Conservation (phyloP, 371 early-diverging fungal genomes). For the Neoconidiobolus thromboides region DNA sequence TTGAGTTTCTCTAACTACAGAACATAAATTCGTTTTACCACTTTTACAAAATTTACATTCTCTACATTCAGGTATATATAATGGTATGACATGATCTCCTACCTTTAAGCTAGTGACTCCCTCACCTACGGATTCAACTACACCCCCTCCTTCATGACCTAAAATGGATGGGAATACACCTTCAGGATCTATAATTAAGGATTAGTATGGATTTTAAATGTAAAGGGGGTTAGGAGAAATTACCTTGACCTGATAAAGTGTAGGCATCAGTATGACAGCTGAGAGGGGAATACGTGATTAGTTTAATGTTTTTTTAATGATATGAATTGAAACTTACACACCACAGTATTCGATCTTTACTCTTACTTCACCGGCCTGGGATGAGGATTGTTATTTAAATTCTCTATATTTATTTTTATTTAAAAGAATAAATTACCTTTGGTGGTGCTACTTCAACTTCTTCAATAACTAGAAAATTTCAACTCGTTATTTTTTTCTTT, state of each 20-base stretch:
- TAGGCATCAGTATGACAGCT: slow-evolving; percentile 88
- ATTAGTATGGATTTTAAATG: background rate
- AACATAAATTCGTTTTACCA: slow-evolving; percentile 91
- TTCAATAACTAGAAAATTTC: slow-evolving; percentile 44
- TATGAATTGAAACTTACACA: slow-evolving; percentile 28
- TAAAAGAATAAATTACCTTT: slow-evolving; percentile 17
- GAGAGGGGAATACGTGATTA: no score
- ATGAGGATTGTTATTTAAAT: background rate
- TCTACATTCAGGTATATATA: slow-evolving; percentile 83
- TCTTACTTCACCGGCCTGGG: slow-evolving; percentile 74
- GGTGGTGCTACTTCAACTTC: slow-evolving; percentile 85
- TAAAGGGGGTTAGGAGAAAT: slow-evolving; percentile 11
- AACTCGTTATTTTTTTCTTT: background rate
- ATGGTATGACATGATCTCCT: slow-evolving; percentile 91
- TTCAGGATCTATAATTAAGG: slow-evolving; percentile 39
- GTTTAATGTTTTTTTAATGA: background rate
- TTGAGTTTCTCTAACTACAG: slow-evolving; percentile 75
- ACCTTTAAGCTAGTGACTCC: slow-evolving; percentile 75
- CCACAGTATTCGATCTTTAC: slow-evolving; percentile 79
- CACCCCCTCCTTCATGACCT: slow-evolving; percentile 90
- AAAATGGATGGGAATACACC: slow-evolving; percentile 83
- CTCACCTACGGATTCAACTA: slow-evolving; percentile 92
- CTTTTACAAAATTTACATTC: slow-evolving; percentile 90
- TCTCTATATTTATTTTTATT: background rate
- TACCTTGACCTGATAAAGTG: slow-evolving; percentile 74